Base-by-base conservation (phyloP, 768 basidiomycete genomes). In the Pleurotus tuoliensis region DNA sequence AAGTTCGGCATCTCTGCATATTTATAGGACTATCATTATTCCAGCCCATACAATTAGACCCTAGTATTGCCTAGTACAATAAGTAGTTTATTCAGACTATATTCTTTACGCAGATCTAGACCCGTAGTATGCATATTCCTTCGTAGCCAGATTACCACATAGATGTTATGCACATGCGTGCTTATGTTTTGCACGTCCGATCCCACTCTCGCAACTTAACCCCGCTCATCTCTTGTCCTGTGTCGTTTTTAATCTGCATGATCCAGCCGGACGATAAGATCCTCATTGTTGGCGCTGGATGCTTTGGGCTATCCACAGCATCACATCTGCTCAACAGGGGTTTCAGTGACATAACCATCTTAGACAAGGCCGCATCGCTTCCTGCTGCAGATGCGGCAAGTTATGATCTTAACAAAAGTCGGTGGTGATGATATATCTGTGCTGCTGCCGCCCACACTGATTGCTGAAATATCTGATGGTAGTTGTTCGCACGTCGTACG, bases 301-400 rank as follows among this genome's bases (percentile, higher is more conserved):
- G 86, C 61, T 95, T 95, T 67, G 94, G 94, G 5, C 73, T 92
- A 49, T 94, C 92, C 15, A 90, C 94, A 0, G 94, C 93, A 1
- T 80, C 84, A 61, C 84, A 92, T 66, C 83, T 96, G 51, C 75
- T 95, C 48, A 67, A 73, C 55, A 73, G 85, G 58, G 87, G 89
- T 15, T 94, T 86, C 70, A 76, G 69, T 13, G 64, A 86, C 56
- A 79, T 96, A 59, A 90, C 84, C 0, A 71, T 97, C 5, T 75
- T 96, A 49, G 94, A 96, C 66, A 80, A 86, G 60, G 82, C 90
- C 5, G 63, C 66, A 1, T 71, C 72, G 2, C 65, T 95, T 3
- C 94, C 94, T 3, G 92, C 94, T 1, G 80, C 82, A 2, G 94
- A 96, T 65, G 91, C 88, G 7, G 90, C 94, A 1, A 81, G 79